These are phyloP conservation scores for Cryphonectria nitschkei DNA, from an alignment of 2,329 filamentous ascomycete genomes.

Conservation along the genomic window DNA sequence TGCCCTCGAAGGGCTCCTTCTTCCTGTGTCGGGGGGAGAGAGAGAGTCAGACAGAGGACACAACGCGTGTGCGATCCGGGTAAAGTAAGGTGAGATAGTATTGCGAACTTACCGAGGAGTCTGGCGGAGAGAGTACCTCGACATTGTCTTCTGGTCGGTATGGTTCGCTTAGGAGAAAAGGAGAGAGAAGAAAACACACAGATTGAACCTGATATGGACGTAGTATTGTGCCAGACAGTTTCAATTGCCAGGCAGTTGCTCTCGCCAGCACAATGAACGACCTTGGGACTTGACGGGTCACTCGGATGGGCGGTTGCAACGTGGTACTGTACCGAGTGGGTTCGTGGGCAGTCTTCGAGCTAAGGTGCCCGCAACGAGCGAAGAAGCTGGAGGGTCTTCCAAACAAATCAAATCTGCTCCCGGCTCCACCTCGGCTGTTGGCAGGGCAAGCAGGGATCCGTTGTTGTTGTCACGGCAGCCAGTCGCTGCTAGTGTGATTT, in stretches of 20 bases:
- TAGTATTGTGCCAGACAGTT: background rate
- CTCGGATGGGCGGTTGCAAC: background rate
- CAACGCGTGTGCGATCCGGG: background rate
- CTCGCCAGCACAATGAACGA: background rate
- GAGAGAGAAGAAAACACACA: background rate
- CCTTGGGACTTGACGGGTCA: background rate
- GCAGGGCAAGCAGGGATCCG: constrained; percentile 1
- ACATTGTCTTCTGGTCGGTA: background rate
- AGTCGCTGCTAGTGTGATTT: background rate
- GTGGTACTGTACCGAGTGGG: background rate
- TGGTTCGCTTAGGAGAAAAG: background rate
- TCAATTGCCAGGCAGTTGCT: background rate
- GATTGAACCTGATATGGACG: background rate
- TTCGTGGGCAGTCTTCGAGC: background rate
- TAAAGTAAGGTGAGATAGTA: background rate
- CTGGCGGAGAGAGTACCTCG: background rate
- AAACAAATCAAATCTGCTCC: constrained; percentile 3
- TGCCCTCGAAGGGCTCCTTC: constrained; percentile 64
- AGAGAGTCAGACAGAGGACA: constrained; percentile 5
- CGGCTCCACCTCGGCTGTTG: constrained; percentile 14
- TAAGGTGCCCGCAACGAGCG: background rate
- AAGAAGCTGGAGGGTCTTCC: background rate
- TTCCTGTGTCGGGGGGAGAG: constrained; percentile 46
- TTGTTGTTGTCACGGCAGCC: background rate
- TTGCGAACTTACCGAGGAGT: background rate